Evolutionary conservation across 106 monocot species (phyloP), one percentile per base, ranked within the genome.

Genomic region (Narthecium ossifragum): DNA sequence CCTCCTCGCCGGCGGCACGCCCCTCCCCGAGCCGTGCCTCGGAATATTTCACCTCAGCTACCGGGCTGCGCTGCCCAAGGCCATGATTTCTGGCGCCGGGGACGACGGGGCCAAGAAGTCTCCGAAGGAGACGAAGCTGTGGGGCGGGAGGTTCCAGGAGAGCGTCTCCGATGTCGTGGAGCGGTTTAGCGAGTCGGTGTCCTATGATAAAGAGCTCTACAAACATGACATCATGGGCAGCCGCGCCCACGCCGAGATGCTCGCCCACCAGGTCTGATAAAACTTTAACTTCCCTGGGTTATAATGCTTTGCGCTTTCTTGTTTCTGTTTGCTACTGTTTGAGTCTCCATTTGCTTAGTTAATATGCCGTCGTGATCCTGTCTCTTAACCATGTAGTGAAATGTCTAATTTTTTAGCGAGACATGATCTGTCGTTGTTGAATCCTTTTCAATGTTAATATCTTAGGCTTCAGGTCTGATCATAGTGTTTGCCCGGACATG

Each of bases 121-220:
- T 26, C 29, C 28, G 5, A 83, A 85, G 70, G 90, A 90, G 77
- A 47, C 27, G 57, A 96, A 96, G 75, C 78, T 96, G 0, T 90
- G 93, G 93, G 93, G 93, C 27, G 93, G 90, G 27, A 73, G 90
- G 17, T 86, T 86, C 71, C 75, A 96, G 75, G 86, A 83, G 17
- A 80, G 83, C 57, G 83, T 86, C 33, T 86, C 82, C 58, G 86
- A 96, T 26, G 89, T 80, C 15, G 85, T 90, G 15, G 90, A 90
- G 73, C 68, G 62, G 32, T 96, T 96, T 73, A 84, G 79, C 59
- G 94, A 96, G 80, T 96, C 94, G 21, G 63, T 94, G 43, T 90
- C 94, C 28, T 86, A 71, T 69, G 94, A 96, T 60, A 86, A 85
- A 73, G 60, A 51, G 22, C 90, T 96, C 46, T 96, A 96, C 86